phyloP scores from a whole-genome alignment of 495 filamentous ascomycete species.

The Elasticomyces elasticus region DNA sequence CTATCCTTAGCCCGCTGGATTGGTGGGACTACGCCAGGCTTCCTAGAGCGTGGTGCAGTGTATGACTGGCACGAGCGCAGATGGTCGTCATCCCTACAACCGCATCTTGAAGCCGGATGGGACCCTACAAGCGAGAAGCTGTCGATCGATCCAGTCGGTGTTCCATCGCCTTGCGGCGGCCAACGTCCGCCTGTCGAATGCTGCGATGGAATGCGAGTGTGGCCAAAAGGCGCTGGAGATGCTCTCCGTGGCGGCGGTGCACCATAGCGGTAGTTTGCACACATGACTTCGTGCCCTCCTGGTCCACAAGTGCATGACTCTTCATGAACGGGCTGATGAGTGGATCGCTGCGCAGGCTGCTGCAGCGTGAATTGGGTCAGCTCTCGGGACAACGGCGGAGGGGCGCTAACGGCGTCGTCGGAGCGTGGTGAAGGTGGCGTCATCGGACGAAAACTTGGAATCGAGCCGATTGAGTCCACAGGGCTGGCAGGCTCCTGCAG shows the following conservation, averaged over 20 bases:
- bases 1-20: conserved; percentile 1
- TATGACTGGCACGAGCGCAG: neutral
- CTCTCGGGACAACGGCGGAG: neutral
- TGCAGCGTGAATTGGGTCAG: neutral
- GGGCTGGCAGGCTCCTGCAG: neutral
- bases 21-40: neutral
- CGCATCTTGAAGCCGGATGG: neutral
- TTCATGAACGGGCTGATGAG: neutral
- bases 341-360: neutral
- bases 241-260: neutral
- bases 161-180: neutral
- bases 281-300: conserved; percentile 6
- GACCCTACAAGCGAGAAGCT: neutral
- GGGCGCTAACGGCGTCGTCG: neutral
- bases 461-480: neutral
- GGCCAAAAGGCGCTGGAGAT: neutral
- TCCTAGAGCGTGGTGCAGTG: neutral
- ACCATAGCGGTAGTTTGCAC: conserved; percentile 8
- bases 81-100: neutral
- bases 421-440: neutral
- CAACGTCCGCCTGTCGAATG: neutral
- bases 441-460: neutral
- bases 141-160: neutral
- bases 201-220: neutral
- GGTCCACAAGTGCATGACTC: conserved; percentile 4